Evolutionary conservation across 768 basidiomycete species (phyloP).

Genomic region (Gymnopilus junonius): DNA sequence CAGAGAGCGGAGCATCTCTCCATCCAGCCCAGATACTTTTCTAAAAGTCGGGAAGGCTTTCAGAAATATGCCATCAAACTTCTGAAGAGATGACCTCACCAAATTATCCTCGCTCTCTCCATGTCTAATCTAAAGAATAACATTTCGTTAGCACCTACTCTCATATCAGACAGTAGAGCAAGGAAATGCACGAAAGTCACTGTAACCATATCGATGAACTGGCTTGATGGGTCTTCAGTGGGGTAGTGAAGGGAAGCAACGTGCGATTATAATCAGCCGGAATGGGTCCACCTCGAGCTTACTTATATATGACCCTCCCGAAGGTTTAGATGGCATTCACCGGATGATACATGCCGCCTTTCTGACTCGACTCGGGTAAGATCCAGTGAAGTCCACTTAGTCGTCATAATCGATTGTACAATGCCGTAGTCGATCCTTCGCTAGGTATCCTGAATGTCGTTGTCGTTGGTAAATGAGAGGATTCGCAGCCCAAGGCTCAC

Average conservation of each 20-base stretch:
- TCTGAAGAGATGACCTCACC: conserved; percentile 35
- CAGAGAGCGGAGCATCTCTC: conserved; percentile 75
- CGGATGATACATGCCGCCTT: conserved; percentile 4
- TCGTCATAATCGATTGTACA: not conserved
- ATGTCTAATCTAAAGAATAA: conserved; percentile 24
- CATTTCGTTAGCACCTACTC: not conserved
- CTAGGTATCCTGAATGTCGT: not conserved
- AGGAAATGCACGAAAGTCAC: conserved; percentile 21
- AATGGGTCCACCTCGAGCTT: conserved; percentile 3
- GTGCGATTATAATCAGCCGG: not conserved
- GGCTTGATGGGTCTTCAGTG: not conserved
- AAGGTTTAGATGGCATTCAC: not conserved
- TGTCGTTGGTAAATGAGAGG: not conserved
- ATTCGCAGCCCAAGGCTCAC: too few species aligned
- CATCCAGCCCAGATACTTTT: conserved; percentile 73
- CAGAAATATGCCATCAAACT: not conserved
- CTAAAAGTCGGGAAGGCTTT: conserved; percentile 22
- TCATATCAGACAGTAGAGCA: not conserved
- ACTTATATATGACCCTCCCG: conserved; percentile 4
- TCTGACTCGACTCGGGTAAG: not conserved
- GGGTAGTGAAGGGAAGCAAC: not conserved
- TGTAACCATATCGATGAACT: conserved; percentile 16
- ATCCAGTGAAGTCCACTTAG: not conserved
- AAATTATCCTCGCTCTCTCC: conserved; percentile 68
- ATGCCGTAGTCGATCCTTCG: not conserved